Conservation (phyloP, 2,329 filamentous ascomycete species). For the Incumbomyces lentus region DNA sequence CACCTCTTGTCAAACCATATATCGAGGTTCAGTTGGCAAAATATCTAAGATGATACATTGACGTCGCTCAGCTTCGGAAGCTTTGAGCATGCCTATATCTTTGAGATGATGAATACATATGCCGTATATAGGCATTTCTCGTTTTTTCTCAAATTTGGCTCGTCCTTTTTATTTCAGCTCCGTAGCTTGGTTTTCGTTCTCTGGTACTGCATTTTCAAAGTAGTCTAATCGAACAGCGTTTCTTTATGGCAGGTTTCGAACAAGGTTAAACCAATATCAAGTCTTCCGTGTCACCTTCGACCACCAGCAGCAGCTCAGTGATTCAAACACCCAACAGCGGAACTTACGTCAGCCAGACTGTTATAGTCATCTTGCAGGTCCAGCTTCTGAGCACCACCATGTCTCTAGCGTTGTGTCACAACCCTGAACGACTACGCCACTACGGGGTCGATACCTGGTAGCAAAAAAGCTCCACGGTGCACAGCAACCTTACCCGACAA, state of each 20-base stretch:
- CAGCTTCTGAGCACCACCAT: too few relatives aligned
- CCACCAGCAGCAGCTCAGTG: too few relatives aligned
- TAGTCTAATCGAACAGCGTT: not conserved
- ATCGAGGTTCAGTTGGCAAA: not conserved
- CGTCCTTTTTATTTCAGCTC: not conserved
- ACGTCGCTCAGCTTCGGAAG: not conserved
- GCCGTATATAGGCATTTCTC: slow-evolving; percentile 6
- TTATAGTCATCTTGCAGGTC: too few relatives aligned
- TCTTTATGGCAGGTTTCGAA: not conserved
- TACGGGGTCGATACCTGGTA: too few relatives aligned
- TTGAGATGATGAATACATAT: slow-evolving; percentile 81
- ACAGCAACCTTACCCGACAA: too few relatives aligned
- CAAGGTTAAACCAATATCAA: too few relatives aligned
- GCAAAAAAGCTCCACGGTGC: too few relatives aligned
- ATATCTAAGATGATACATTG: not conserved
- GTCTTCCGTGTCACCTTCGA: too few relatives aligned
- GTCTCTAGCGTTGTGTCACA: too few relatives aligned
- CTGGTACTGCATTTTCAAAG: not conserved
- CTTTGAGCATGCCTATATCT: slow-evolving; percentile 65
- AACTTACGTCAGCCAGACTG: too few relatives aligned
- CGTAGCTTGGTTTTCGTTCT: not conserved
- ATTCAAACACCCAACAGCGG: too few relatives aligned
- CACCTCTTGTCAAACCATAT: not conserved
- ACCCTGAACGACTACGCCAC: too few relatives aligned
- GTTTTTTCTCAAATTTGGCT: not conserved